phyloP scores from a whole-genome alignment of 768 basidiomycete genomes.

The Suillus plorans region DNA sequence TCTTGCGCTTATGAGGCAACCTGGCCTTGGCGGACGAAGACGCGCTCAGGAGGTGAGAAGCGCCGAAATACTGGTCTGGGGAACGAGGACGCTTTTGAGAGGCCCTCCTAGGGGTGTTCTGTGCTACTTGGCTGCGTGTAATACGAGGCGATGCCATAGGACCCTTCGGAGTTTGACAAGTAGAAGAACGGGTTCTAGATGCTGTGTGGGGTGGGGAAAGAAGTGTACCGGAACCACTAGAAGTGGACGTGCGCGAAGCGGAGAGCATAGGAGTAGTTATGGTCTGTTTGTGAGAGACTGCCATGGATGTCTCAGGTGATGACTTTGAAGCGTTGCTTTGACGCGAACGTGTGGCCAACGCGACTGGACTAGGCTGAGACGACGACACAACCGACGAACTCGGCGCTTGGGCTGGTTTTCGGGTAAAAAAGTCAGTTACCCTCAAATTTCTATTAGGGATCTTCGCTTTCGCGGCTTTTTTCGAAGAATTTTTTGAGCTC shows the following conservation, averaged over 20 bases:
- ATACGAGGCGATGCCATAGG: slow-evolving; percentile 6
- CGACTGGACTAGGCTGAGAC: slow-evolving; percentile 4
- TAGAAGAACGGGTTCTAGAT: slow-evolving; percentile 4
- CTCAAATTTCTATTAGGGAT: slow-evolving; percentile 18
- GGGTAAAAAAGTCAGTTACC: slow-evolving; percentile 49
- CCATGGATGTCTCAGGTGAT: neutral
- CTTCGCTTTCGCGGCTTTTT: slow-evolving; percentile 12
- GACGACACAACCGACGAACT: slow-evolving; percentile 18
- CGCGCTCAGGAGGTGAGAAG: neutral
- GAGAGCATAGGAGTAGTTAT: slow-evolving; percentile 21
- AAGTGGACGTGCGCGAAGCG: slow-evolving; percentile 22
- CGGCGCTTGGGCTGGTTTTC: slow-evolving; percentile 17
- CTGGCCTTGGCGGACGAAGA: slow-evolving; percentile 17
- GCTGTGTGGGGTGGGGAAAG: neutral
- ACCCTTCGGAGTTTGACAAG: slow-evolving; percentile 14
- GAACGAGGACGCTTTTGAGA: slow-evolving; percentile 28
- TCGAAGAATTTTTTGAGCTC: slow-evolving; percentile 20
- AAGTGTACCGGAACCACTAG: slow-evolving; percentile 18
- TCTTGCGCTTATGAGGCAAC: slow-evolving; percentile 23
- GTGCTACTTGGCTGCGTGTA: slow-evolving; percentile 14
- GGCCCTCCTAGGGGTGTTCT: slow-evolving; percentile 9
- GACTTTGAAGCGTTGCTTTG: slow-evolving; percentile 10
- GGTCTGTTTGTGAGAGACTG: neutral
- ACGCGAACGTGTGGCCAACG: slow-evolving; percentile 14
- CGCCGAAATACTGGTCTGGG: slow-evolving; percentile 13